Percentiles rank a stretch among this genome's conserved stretches.
Conservation (phyloP, 2,329 filamentous ascomycete genomes). For the Pseudopithomyces maydicus region DNA sequence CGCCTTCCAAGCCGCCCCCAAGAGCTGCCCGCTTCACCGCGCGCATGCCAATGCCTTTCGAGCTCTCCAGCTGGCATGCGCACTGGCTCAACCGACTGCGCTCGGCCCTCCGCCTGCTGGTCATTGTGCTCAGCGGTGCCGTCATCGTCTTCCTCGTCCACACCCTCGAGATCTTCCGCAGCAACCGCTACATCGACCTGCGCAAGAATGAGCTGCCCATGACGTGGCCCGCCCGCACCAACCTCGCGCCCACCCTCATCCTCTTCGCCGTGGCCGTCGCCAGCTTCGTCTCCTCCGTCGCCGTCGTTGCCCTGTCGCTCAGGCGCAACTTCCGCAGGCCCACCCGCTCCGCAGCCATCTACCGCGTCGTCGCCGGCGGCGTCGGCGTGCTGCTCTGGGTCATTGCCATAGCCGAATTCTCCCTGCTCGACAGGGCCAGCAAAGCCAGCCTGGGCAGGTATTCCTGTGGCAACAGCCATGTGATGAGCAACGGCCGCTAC, state of each 20-base stretch:
- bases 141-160: conserved; percentile 43
- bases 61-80: conserved; percentile 32
- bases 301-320: conserved; percentile 37
- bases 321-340: conserved; percentile 41
- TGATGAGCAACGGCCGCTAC: conserved; percentile 42
- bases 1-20: conserved; percentile 3
- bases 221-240: conserved; percentile 44
- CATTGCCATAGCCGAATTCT: conserved; percentile 37
- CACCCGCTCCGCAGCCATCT: conserved; percentile 40
- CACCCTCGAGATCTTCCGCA: conserved; percentile 42
- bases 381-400: conserved; percentile 42
- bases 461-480: conserved; percentile 39
- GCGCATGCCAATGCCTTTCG: conserved; percentile 33
- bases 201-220: conserved; percentile 44
- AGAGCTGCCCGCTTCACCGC: conserved; percentile 24
- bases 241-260: conserved; percentile 43
- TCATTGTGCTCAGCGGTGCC: conserved; percentile 43
- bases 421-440: conserved; percentile 41
- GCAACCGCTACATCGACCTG: conserved; percentile 42
- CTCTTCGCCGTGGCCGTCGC: conserved; percentile 37
- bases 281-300: conserved; percentile 42
- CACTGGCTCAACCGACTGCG: conserved; percentile 43
- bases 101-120: conserved; percentile 42
- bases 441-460: conserved; percentile 44
- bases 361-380: conserved; percentile 41